These are phyloP conservation scores for Candolleomyces aberdarensis DNA, from an alignment of 768 basidiomycete genomes.

Conservation along the genomic window DNA sequence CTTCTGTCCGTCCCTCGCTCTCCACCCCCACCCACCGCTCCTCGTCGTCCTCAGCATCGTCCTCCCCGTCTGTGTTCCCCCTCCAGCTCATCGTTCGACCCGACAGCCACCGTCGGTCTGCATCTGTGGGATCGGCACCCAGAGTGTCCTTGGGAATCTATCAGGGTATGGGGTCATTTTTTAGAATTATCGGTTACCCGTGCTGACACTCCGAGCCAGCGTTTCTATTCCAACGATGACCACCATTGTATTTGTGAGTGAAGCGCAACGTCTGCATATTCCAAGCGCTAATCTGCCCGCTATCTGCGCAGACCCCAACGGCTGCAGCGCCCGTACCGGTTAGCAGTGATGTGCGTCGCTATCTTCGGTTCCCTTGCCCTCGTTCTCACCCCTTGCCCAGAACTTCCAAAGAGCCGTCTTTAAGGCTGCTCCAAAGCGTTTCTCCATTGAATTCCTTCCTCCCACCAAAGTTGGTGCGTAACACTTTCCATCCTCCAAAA, in stretches of 20 bases:
- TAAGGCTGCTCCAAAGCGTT: conserved; percentile 54
- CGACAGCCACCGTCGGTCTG: neutral
- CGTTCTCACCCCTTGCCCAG: conserved; percentile 28
- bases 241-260: neutral
- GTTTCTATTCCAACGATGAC: too few relatives aligned
- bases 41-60: neutral
- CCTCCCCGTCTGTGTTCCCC: neutral
- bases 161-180: too few relatives aligned
- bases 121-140: neutral
- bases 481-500: conserved; percentile 6
- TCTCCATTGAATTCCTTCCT: conserved; percentile 55
- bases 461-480: conserved; percentile 56
- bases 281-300: too few relatives aligned
- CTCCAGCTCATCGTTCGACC: neutral
- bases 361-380: neutral
- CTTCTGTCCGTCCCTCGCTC: conserved; percentile 5
- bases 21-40: neutral
- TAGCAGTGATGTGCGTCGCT: conserved; percentile 5
- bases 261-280: too few relatives aligned
- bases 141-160: neutral
- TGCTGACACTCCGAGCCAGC: too few relatives aligned
- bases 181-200: too few relatives aligned
- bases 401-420: conserved; percentile 60
- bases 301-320: neutral
- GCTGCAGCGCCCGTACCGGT: neutral